Evolutionary conservation across 345 rosid genomes (phyloP), one percentile per base, ranked within the genome.

Genomic region (Eucalyptus grandis): DNA sequence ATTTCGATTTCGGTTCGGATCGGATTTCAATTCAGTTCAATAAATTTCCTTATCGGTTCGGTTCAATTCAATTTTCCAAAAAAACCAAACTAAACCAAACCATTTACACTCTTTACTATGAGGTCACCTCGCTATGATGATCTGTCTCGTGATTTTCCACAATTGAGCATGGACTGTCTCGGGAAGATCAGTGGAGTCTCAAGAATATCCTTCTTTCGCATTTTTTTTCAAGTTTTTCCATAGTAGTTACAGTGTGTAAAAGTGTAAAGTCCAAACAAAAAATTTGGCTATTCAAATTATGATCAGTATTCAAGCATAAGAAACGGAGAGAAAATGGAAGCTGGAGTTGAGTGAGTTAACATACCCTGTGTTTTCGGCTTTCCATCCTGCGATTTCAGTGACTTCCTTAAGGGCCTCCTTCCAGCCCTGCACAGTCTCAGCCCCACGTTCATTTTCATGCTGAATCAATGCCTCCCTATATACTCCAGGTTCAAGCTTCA

Each of bases 1-100:
- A 49, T 49, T 49, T 49, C 6, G 0, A 0, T 49, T 49, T 49
- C 1, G 0, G 6, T 49, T 49, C 16, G 2, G 6, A 49, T 49
- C 50, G 4, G 6, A 49, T 49, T 49, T 49, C 16, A 0, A 12
- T 49, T 49, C 16, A 49, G 0, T 49, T 49, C 51, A 49, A 49
- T 49, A 49, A 49, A 49, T 49, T 49, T 49, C 0, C 51, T 49
- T 49, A 49, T 49, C 14, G 2, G 0, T 49, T 49, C 49, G 5
- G 1, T 47, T 47, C 0, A 0, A 2, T 49, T 49, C 6, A 49
- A 49, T 49, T 49, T 49, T 49, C 16, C 16, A 49, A 49, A 49
- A 49, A 13, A 14, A 49, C 6, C 16, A 49, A 49, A 49, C 51
- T 49, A 14, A 49, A 49, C 51, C 51, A 49, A 49, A 49, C 15